These are phyloP conservation scores for Rauvolfia tetraphylla DNA, from an alignment of 257 asterid species.

Conservation along the genomic window DNA sequence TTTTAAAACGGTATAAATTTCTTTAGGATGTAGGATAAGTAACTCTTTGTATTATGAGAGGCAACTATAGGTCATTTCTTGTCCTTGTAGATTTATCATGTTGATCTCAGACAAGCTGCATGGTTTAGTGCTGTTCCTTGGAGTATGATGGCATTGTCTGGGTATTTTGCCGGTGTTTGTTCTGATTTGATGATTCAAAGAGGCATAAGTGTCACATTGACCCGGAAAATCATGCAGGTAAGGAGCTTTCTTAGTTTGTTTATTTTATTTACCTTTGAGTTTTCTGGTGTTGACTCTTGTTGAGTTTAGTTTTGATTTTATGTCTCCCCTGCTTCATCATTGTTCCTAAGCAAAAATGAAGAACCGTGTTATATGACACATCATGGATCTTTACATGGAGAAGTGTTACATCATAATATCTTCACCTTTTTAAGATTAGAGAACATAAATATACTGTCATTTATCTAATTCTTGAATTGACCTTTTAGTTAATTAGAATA, in stretches of 20 bases:
- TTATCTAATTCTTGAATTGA: not conserved
- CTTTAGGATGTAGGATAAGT: not conserved
- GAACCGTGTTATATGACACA: not conserved
- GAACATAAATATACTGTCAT: not conserved
- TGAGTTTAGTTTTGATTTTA: not conserved
- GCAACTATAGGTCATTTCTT: conserved; percentile 10
- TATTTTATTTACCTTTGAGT: not conserved
- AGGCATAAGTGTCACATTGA: conserved; percentile 72
- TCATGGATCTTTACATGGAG: not conserved
- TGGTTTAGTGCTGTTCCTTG: conserved; percentile 99
- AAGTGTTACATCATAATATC: not conserved
- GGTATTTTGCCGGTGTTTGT: conserved; percentile 80
- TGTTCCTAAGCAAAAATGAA: not conserved
- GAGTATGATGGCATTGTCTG: conserved; percentile 90
- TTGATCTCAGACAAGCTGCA: conserved; percentile 95
- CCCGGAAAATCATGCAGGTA: conserved; percentile 98
- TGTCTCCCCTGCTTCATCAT: not conserved
- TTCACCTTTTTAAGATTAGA: not conserved
- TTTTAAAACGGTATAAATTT: conserved; percentile 65
- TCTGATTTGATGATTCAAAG: conserved; percentile 83
- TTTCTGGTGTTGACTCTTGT: not conserved
- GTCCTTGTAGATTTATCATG: conserved; percentile 67
- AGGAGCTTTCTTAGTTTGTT: not conserved
- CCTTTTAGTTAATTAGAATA: not conserved
- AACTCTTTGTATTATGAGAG: conserved; percentile 4